Evolutionary conservation across 257 asterid species (phyloP), one percentile per base, ranked within the genome.

Genomic region (Euphrasia confusa): DNA sequence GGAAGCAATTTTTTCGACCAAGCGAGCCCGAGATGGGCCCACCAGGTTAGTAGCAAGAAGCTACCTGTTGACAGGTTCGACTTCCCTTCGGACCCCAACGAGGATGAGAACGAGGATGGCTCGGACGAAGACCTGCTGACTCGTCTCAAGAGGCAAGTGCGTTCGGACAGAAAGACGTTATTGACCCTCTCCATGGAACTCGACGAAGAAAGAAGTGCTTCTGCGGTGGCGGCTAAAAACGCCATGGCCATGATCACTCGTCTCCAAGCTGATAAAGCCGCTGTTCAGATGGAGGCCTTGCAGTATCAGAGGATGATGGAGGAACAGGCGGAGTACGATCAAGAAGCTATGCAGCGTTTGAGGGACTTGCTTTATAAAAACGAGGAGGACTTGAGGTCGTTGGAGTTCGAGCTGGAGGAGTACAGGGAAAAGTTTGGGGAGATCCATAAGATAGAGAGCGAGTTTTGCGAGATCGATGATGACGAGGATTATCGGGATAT

Each of bases 181-280:
- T 69, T 77, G 58, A 91, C 80, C 3, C 44, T 90, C 15, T 88
- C 85, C 66, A 79, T 81, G 96, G 96, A 91, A 54, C 48, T 91
- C 30, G 98, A 91, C 17, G 98, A 91, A 78, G 98, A 91, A 71
- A 81, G 98, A 69, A 91, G 83, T 55, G 98, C 98, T 27, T 76
- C 98, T 0, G 92, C 94, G 0, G 76, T 88, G 18, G 98, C 98
- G 18, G 98, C 90, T 0, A 88, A 91, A 71, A 86, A 91, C 26
- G 96, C 98, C 24, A 91, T 91, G 98, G 94, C 94, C 10, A 88
- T 91, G 98, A 91, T 91, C 42, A 91, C 96, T 0, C 79, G 94
- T 12, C 65, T 91, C 33, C 98, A 90, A 49, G 94, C 84, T 1
- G 96, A 90, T 70, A 91, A 88, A 42, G 94, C 95, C 0, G 78